A percentile compares a stretch with the other conserved stretches of the same genome.
Evolutionary conservation across 805 yeast genomes (phyloP).

Genomic region (Saccharomycopsis guyanensis): DNA sequence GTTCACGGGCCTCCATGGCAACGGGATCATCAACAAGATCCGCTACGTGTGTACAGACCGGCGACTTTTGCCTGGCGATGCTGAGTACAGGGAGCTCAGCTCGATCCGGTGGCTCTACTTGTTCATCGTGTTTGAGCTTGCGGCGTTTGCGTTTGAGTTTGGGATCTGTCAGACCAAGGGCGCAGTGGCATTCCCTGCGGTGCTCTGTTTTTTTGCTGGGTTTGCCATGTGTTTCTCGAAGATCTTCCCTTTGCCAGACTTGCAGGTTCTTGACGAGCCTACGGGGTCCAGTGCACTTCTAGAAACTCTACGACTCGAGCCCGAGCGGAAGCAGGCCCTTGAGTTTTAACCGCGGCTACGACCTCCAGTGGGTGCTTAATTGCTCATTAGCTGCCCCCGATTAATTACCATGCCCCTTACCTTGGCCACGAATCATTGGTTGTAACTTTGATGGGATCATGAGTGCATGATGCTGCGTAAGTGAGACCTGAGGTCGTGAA

Average conservation of each 20-base stretch:
- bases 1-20: slow-evolving; percentile 61
- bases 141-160: slow-evolving; percentile 74
- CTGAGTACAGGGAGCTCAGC: slow-evolving; percentile 1
- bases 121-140: slow-evolving; percentile 50
- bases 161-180: slow-evolving; percentile 82
- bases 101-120: slow-evolving; percentile 41
- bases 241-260: slow-evolving; percentile 53
- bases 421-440: no score
- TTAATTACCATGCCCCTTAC: background rate
- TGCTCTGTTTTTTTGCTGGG: slow-evolving; percentile 58
- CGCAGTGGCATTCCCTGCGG: slow-evolving; percentile 92
- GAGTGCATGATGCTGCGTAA: no score
- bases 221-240: slow-evolving; percentile 55
- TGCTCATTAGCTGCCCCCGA: background rate
- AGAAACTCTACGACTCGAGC: background rate
- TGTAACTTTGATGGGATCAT: no score
- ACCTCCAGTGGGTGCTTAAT: background rate
- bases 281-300: slow-evolving; percentile 14
- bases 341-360: background rate
- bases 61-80: slow-evolving; percentile 30
- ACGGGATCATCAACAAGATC: slow-evolving; percentile 55
- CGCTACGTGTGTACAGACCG: slow-evolving; percentile 57
- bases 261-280: slow-evolving; percentile 53
- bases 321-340: background rate
- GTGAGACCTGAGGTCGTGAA: no score